Evolutionary conservation across 176 grass and related monocot species (phyloP).

Genomic region (Sorghum bicolor): Sorghum_bicolor_NCBIv3 NC_012870.2:72794001-72794500

Average conservation of each 20-base stretch:
- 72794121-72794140: not conserved
- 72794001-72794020: not conserved
- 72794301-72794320: not conserved
- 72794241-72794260: not conserved
- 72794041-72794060: not conserved
- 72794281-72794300: not conserved
- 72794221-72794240: not conserved
- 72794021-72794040: not conserved
- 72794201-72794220: not conserved
- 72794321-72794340: constrained; percentile 7
- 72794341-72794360: not conserved
- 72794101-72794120: not conserved
- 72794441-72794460: not conserved
- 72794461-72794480: not conserved
- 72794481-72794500: not conserved
- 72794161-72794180: not conserved
- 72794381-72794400: not conserved
- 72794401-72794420: not conserved
- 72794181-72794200: not conserved
- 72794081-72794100: not conserved
- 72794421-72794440: not conserved
- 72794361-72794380: not conserved
- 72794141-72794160: not conserved
- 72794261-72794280: not conserved
- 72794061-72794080: not conserved